Evolutionary conservation across 257 asterid genomes (phyloP), one percentile per base, ranked within the genome.

Genomic region (Jaltomata sinuosa): DNA sequence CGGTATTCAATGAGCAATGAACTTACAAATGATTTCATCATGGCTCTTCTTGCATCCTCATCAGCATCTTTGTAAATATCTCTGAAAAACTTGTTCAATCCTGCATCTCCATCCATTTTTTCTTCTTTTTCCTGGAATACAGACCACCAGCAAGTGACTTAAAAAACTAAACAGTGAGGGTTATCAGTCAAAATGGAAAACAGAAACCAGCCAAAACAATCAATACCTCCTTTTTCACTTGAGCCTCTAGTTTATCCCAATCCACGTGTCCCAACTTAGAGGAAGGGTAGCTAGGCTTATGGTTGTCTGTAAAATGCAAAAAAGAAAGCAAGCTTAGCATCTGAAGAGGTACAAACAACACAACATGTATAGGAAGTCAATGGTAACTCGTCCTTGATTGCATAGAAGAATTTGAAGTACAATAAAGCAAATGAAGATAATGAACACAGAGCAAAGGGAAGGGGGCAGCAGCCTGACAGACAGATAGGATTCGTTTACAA

Each of bases 21-120:
- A 52, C 99, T 90, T 91, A 97, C 99, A 76, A 92, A 97, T 52
- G 98, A 97, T 91, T 97, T 97, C 96, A 90, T 92, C 98, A 95
- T 97, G 83, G 99, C 99, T 89, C 99, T 89, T 87, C 92, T 90
- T 5, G 98, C 87, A 89, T 97, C 99, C 87, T 97, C 99, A 29
- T 97, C 98, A 27, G 98, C 95, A 87, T 92, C 97, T 55, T 81
- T 71, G 90, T 94, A 97, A 87, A 97, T 97, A 79, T 90, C 97
- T 72, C 89, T 80, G 93, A 97, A 97, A 77, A 97, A 94, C 85
- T 95, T 97, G 96, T 94, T 96, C 85, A 96, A 83, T 79, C 96
- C 99, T 9, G 98, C 99, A 86, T 96, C 99, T 7, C 99, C 99
- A 83, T 96, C 98, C 3, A 96, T 92, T 85, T 96, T 93, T 84